Evolutionary conservation across 2,329 filamentous ascomycete species (phyloP).

Genomic region (Pseudogymnoascus sp.): DNA sequence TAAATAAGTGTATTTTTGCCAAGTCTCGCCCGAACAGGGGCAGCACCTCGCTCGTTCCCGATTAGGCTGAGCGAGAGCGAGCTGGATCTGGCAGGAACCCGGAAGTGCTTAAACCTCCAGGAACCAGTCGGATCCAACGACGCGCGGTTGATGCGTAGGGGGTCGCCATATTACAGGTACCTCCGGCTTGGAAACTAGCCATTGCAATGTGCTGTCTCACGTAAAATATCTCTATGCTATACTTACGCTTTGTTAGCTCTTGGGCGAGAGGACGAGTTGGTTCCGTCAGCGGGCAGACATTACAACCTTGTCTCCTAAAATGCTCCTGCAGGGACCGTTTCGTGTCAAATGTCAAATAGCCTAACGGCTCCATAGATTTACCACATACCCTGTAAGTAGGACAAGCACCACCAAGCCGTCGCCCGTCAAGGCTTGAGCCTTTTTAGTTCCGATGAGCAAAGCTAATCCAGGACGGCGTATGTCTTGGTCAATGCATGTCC

Average conservation of each 20-base stretch:
- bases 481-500: neutral
- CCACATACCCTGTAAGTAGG: neutral
- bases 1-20: neutral
- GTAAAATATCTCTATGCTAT: neutral
- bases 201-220: neutral
- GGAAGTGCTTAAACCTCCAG: neutral
- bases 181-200: neutral
- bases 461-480: neutral
- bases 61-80: neutral
- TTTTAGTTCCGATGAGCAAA: neutral
- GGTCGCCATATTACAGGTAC: neutral
- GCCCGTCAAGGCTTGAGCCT: neutral
- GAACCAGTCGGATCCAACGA: neutral
- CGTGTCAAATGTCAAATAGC: neutral
- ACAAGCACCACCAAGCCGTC: neutral
- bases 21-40: neutral
- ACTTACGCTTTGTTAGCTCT: neutral
- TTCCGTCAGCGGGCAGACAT: neutral
- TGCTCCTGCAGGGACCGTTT: neutral
- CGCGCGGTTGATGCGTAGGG: neutral
- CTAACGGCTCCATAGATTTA: neutral
- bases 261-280: neutral
- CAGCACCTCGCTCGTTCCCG: neutral
- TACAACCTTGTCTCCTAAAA: neutral
- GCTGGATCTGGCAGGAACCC: neutral